Base-by-base conservation (phyloP, 208 protist species). In the Sergeia podlipaevii region DNA sequence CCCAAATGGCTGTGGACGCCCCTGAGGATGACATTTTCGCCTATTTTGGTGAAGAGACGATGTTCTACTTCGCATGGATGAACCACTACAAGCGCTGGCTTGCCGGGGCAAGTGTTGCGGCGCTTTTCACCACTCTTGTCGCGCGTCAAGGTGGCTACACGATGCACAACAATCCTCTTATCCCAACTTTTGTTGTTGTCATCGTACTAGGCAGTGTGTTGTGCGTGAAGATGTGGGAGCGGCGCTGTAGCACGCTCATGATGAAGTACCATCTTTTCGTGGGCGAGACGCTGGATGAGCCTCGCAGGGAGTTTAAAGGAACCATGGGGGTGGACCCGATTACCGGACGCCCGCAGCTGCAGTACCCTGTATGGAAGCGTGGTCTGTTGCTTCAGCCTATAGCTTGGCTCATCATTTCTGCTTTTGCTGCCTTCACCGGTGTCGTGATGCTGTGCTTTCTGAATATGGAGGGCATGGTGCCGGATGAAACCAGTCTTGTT, bases 31-130 rank as follows among this genome's bases (percentile, higher is more conserved):
- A 41, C 17, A n/a, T 77, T 2, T 28, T 23, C 2, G 45, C 37
- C 21, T 91, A 91, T 66, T 86, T 89, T 48, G 79, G 79, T 17
- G 60, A 64, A 18, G 70, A 83, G 39, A 65, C 70, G 37, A 73
- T 67, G 54, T 84, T 91, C 53, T 89, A 89, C 69, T 91, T 85
- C 49, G 71, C 80, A 20, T 91, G 78, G 74, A 86, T 91, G 78
- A 82, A 81, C 52, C 73, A 72, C 70, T 88, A 85, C 60, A 56
- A 73, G 23, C 42, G 57, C 24, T 86, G 74, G 78, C 58, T 90
- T 37, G 41, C 77, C 34, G 60, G 53, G 7, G 68, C 70, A 2
- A 48, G 70, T n/a, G 29, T 80, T 20, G 18, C 76, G 1, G 54
- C 64, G 0, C 26, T 80, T 1, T 8, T 56, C 1, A 54, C 65